These are phyloP conservation scores for Solanum chiquidenum DNA, from an alignment of 257 asterid genomes.

Conservation along the genomic window DNA sequence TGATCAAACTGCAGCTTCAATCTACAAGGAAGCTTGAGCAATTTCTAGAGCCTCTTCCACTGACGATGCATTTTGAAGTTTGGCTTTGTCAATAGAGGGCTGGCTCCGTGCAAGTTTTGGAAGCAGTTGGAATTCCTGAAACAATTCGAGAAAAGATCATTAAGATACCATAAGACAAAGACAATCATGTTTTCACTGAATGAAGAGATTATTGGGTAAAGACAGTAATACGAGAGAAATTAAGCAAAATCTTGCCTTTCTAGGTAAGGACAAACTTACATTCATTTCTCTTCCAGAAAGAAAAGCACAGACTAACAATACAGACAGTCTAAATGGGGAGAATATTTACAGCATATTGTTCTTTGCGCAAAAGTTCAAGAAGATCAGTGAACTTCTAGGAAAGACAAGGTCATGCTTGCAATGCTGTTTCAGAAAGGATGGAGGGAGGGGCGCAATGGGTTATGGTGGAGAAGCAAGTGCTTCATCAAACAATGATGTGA, in stretches of 20 bases:
- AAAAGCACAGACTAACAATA: neutral
- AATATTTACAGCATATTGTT: neutral
- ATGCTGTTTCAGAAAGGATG: neutral
- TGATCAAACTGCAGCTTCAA: slow-evolving; percentile 20
- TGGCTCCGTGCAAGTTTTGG: slow-evolving; percentile 81
- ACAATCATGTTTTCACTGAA: neutral
- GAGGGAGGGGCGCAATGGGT: neutral
- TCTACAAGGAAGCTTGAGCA: slow-evolving; percentile 46
- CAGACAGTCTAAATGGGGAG: neutral
- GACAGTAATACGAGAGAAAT: neutral
- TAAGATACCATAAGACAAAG: neutral
- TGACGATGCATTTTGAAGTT: slow-evolving; percentile 73
- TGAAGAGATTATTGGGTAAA: neutral
- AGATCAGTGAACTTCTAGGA: neutral
- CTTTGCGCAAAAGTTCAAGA: neutral
- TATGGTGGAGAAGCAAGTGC: neutral
- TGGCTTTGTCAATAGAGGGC: slow-evolving; percentile 52
- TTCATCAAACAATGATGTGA: neutral
- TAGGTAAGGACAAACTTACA: neutral
- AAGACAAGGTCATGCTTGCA: neutral
- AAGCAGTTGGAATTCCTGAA: slow-evolving; percentile 77
- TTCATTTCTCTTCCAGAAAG: neutral
- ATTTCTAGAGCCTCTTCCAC: slow-evolving; percentile 82
- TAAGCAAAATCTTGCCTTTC: neutral
- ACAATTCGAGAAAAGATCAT: neutral